phyloP scores from a whole-genome alignment of 2,329 filamentous ascomycete species.

The Fusarium palustre region DNA sequence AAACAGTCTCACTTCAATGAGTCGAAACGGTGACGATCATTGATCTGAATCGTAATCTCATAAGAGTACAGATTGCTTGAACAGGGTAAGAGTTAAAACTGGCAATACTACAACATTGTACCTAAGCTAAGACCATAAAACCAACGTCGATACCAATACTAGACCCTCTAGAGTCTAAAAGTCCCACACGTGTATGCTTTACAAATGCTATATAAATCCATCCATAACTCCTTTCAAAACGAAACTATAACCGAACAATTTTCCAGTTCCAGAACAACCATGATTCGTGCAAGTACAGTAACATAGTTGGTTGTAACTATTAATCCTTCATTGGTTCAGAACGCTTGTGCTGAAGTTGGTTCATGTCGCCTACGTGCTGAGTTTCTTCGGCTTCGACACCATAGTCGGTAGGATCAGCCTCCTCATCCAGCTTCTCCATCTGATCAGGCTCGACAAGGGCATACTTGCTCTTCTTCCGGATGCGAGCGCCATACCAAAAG shows the following conservation, averaged over 20 bases:
- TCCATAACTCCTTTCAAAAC: background rate
- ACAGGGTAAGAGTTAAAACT: background rate
- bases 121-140: background rate
- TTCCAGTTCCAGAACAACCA: background rate
- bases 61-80: background rate
- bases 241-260: background rate
- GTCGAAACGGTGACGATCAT: background rate
- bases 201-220: background rate
- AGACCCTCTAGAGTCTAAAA: background rate
- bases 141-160: background rate
- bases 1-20: background rate
- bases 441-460: constrained; percentile 40
- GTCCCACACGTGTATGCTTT: background rate
- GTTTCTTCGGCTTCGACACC: constrained; percentile 29
- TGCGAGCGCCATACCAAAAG: constrained; percentile 61
- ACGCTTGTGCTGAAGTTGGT: background rate
- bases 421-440: constrained; percentile 33
- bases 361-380: constrained; percentile 15
- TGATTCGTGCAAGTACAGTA: background rate
- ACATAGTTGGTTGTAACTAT: background rate
- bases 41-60: background rate
- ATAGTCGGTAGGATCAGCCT: constrained; percentile 37
- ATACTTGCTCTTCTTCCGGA: constrained; percentile 56
- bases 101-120: background rate
- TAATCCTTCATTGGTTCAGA: background rate